Percentiles rank a stretch among this genome's conserved stretches.
Evolutionary conservation across 2,329 filamentous ascomycete species (phyloP).

Genomic region (Sarocladiaceae sp.): DNA sequence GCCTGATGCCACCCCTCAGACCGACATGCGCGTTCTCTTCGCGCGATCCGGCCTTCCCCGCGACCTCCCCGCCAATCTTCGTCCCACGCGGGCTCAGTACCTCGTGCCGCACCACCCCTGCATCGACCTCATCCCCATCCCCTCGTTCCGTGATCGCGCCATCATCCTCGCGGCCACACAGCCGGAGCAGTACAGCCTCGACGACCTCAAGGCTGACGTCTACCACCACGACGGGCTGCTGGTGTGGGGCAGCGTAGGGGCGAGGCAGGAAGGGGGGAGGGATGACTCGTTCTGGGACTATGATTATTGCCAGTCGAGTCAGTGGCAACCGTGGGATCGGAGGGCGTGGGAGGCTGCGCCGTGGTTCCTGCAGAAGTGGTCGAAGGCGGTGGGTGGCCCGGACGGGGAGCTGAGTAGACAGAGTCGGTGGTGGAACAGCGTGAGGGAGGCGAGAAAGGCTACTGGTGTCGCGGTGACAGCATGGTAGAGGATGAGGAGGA

Average conservation of each 20-base stretch:
- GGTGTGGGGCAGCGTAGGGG: constrained; percentile 13
- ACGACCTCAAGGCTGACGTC: constrained; percentile 21
- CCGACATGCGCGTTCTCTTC: constrained; percentile 8
- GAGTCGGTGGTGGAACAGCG: constrained; percentile 14
- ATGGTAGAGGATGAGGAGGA: neutral
- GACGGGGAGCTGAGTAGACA: constrained; percentile 16
- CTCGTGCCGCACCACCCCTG: constrained; percentile 20
- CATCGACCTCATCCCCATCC: constrained; percentile 20
- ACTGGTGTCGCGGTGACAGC: neutral
- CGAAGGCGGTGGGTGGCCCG: constrained; percentile 15
- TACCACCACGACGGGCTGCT: constrained; percentile 16
- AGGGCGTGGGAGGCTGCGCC: constrained; percentile 21
- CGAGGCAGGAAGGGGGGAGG: neutral
- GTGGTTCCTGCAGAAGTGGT: constrained; percentile 23
- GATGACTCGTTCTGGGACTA: neutral
- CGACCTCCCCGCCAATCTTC: constrained; percentile 15
- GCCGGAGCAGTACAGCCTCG: constrained; percentile 15
- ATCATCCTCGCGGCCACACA: constrained; percentile 19
- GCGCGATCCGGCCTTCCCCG: fast-evolving
- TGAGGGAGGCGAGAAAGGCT: constrained; percentile 4
- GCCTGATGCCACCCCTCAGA: constrained; percentile 11
- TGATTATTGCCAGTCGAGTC: neutral
- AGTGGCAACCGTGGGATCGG: constrained; percentile 21
- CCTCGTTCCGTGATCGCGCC: constrained; percentile 18
- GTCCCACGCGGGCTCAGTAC: constrained; percentile 19